Evolutionary conservation across 371 early-diverging fungal species (phyloP), one percentile per base, ranked within the genome.

Genomic region (Mucor piriformis): DNA sequence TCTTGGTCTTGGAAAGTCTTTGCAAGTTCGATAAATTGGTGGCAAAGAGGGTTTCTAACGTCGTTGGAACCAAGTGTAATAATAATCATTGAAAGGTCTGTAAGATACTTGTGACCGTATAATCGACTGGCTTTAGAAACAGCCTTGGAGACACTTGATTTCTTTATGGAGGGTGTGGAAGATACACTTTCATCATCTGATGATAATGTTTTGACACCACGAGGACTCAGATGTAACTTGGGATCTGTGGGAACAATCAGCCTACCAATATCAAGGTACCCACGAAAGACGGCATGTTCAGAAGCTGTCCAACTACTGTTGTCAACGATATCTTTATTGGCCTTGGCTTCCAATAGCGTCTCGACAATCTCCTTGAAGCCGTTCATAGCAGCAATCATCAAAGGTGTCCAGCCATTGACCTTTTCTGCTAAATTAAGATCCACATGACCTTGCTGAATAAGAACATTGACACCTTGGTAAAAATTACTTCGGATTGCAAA

Each of bases 1-100:
- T 67, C 62, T 20, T 67, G 50, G 8, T 67, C 69, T 16, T 66
- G 50, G 18, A 72, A 77, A 15, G 58, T 35, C n/a, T 67, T 48
- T 3, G 64, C 57, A 0, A 67, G 33, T 12, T 67, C 57, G 49
- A 67, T 62, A 24, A 67, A 67, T 12, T 67, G 54, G 10, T 63
- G 63, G 40, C 63, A 67, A 0, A 83, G 66, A 1, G 69, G 63
- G 11, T 76, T 82, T 23, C 89, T 82, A 2, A 78, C 62, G 62
- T 90, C 92, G 44, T 85, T 84, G 5, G 88, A 83, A 2, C 92
- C 90, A 13, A 90, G 58, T 0, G 86, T 88, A 38, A 92, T 73
- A 18, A 87, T 72, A 38, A 92, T 80, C 77, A 89, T 76, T 25
- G 74, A 77, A 38, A 86, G 76, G 20, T 84, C 82, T 8, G 84